Conservation (phyloP, 2,329 filamentous ascomycete genomes). For the Diaporthe australafricana region DNA sequence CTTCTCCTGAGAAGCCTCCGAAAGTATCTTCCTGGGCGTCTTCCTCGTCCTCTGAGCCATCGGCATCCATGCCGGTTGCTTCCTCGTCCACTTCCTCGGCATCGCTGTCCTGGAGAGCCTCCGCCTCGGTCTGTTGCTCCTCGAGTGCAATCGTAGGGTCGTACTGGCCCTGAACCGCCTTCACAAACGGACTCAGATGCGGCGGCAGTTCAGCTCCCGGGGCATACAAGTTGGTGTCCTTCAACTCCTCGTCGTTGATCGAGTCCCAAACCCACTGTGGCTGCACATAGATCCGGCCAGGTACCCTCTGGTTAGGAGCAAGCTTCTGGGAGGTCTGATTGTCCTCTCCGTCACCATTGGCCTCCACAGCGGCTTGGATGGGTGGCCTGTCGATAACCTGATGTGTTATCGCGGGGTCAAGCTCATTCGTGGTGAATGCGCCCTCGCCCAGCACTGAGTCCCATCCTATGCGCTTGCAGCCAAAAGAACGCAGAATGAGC, state of each 20-base stretch:
- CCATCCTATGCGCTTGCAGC: constrained; percentile 96
- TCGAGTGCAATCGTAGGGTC: constrained; percentile 89
- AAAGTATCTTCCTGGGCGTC: constrained; percentile 60
- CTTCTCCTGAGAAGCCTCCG: constrained; percentile 63
- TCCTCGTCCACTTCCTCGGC: constrained; percentile 60
- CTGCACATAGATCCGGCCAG: constrained; percentile 93
- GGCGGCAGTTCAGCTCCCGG: constrained; percentile 92
- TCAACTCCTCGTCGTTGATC: constrained; percentile 89
- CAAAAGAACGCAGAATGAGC: constrained; percentile 92
- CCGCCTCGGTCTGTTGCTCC: constrained; percentile 88
- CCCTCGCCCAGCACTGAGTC: constrained; percentile 90
- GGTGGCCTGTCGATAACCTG: constrained; percentile 94
- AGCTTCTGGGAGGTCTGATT: constrained; percentile 72
- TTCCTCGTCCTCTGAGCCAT: constrained; percentile 56
- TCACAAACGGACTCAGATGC: constrained; percentile 96
- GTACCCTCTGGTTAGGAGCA: constrained; percentile 77
- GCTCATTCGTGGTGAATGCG: constrained; percentile 90
- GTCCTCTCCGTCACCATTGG: constrained; percentile 64
- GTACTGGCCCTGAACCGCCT: constrained; percentile 86
- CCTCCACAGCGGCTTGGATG: constrained; percentile 68
- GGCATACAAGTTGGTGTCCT: constrained; percentile 87
- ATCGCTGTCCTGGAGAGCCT: constrained; percentile 74
- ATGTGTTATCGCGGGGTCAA: constrained; percentile 90
- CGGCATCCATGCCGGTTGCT: constrained; percentile 62
- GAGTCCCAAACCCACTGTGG: constrained; percentile 99